Percentiles rank a stretch among this genome's conserved stretches.
Evolutionary conservation across 768 basidiomycete species (phyloP).

Genomic region (Leccinum boreale): DNA sequence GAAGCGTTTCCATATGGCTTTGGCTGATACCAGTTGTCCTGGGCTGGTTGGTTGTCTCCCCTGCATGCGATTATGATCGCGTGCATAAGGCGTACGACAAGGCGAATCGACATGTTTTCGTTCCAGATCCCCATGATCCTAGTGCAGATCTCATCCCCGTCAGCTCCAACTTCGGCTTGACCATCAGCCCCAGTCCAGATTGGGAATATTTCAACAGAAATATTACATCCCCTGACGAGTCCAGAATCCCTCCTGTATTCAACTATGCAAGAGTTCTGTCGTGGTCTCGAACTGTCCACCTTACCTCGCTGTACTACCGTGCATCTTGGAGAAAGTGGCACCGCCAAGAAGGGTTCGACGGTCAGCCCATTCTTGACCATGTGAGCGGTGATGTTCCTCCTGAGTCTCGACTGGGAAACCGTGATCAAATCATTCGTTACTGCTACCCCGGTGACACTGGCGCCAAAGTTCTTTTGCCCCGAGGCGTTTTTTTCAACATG

Average conservation of each 20-base stretch:
- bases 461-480: conserved; percentile 16
- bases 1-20: conserved; percentile 40
- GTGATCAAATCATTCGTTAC: conserved; percentile 18
- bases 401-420: conserved; percentile 17
- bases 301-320: conserved; percentile 16
- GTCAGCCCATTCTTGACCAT: neutral
- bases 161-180: conserved; percentile 11
- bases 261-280: conserved; percentile 23
- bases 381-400: neutral
- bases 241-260: conserved; percentile 21
- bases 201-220: neutral
- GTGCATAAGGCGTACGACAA: conserved; percentile 18
- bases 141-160: neutral
- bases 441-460: conserved; percentile 8
- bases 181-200: conserved; percentile 7
- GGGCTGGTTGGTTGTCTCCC: conserved; percentile 41
- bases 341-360: conserved; percentile 1
- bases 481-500: conserved; percentile 22
- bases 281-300: conserved; percentile 20
- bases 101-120: conserved; percentile 8
- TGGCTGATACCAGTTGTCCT: conserved; percentile 42
- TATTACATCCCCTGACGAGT: conserved; percentile 21
- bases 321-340: conserved; percentile 10
- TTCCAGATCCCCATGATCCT: neutral
- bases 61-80: conserved; percentile 35